Evolutionary conservation across 2,329 filamentous ascomycete genomes (phyloP), one percentile per base, ranked within the genome.

Genomic region (Fusarium lateritium): DNA sequence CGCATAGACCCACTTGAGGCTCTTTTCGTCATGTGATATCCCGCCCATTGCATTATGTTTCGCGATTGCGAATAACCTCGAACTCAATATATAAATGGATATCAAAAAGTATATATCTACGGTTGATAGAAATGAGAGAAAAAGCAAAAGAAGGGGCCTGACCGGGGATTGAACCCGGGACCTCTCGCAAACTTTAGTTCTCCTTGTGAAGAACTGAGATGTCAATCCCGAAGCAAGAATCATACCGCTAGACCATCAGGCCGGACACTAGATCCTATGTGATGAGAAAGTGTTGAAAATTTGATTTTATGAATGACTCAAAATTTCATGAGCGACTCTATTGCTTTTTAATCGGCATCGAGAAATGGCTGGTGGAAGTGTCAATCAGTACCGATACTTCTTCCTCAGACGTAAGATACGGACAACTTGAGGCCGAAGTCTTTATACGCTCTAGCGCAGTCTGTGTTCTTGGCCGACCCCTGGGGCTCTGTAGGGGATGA

Each of bases 111-210:
- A 6, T 11, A 6, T 13, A 11, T n/a, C 8, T 6, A 44, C 24
- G 7, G 6, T 8, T 2, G 1, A n/a, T 3, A 2, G 4, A 7
- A 5, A 17, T 0, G 0, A 13, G 4, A 11, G 11, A 24, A 11
- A 1, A 4, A 15, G 42, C 51, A 65, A 65, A 65, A 31, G 13
- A 44, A 45, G 42, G 79, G 79, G 79, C 79, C 79, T 80, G 79
- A 78, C 80, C 80, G 79, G 78, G 80, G 79, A 81, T 82, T 79
- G 80, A 82, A 81, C 80, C 79, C 80, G 80, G 79, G 80, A 81
- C 80, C 80, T 81, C 80, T 81, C 80, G 80, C 80, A 82, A 74
- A 36, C 53, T 60, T 8, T 53, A 53, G 61, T 65, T 19, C 57
- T 2, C 54, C 54, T 45, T 47, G 9, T 0, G 46, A 13, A 66